Percentiles rank a stretch among this genome's conserved stretches.
These are phyloP conservation scores for Lipomyces kockii DNA, from an alignment of 805 yeast genomes.

Conservation along the genomic window DNA sequence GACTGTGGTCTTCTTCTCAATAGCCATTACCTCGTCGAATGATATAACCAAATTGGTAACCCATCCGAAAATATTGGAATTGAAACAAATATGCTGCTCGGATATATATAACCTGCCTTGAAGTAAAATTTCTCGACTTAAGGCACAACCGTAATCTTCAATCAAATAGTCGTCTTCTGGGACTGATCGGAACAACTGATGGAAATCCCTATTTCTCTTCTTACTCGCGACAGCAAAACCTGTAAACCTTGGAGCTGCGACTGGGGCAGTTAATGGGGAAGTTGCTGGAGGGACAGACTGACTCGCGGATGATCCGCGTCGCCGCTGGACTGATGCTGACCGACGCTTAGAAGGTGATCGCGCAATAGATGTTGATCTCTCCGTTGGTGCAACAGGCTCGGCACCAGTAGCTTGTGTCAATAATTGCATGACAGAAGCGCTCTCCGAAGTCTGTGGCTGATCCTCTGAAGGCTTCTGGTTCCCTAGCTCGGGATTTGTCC, in stretches of 20 bases:
- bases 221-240: conserved; percentile 55
- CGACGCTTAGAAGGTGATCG: conserved; percentile 19
- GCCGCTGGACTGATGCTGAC: conserved; percentile 16
- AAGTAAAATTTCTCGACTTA: conserved; percentile 79
- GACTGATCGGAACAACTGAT: conserved; percentile 67
- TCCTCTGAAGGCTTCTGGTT: not conserved
- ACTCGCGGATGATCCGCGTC: conserved; percentile 30
- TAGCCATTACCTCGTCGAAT: conserved; percentile 66
- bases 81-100: conserved; percentile 79
- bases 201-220: conserved; percentile 75
- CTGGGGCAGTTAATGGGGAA: conserved; percentile 1
- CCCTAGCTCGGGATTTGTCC: not conserved
- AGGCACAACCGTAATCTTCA: conserved; percentile 89
- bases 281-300: not conserved
- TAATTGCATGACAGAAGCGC: not conserved
- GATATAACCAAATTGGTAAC: conserved; percentile 78
- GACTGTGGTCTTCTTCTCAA: conserved; percentile 84
- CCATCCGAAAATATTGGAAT: conserved; percentile 89
- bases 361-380: not conserved
- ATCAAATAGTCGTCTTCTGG: conserved; percentile 72
- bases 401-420: not conserved
- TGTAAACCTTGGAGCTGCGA: conserved; percentile 25
- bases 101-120: conserved; percentile 88
- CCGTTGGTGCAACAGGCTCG: not conserved
- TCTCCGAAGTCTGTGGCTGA: not conserved